Evolutionary conservation across 345 rosid genomes (phyloP), one percentile per base, ranked within the genome.

Genomic region (Aquilaria malaccensis): DNA sequence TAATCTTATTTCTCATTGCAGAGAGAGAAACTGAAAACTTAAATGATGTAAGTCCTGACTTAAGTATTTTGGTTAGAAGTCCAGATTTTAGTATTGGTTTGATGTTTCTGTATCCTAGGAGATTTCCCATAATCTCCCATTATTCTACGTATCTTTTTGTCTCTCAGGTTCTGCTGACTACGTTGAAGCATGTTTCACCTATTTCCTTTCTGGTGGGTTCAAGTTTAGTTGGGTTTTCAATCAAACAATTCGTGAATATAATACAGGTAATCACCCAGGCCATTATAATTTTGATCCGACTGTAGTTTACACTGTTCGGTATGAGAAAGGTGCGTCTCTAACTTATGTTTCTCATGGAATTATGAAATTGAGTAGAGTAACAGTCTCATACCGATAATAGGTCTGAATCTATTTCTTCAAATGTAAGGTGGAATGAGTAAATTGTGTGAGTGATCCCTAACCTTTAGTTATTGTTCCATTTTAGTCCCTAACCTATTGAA

Each of bases 161-260:
- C 55, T 22, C 55, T 81, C 82, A 87, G 96, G 86, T 88, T 56
- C 30, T 85, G 49, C 31, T 71, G 59, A 70, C 61, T 49, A 67
- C 84, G n/a, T 6, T 81, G 55, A 72, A 68, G 56, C 76, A 74
- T 66, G 69, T 72, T 37, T 81, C 89, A 50, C 67, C 70, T 32
- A 76, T 79, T 65, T 82, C 92, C 54, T 55, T 80, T 56, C 68
- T 88, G 45, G 58, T 86, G 66, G 81, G 70, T 45, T 70, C 83
- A 67, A 84, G 88, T 61, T 70, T 86, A 75, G 80, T 88, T 62
- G 96, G 98, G 58, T 91, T 96, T 91, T 77, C 82, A 57, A 84
- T 85, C 75, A 88, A 91, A 74, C 98, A 88, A 70, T 59, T 68
- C 64, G 70, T 91, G 68, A 91, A 91, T 66, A 62, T 88, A 49